Evolutionary conservation across 257 asterid species (phyloP), one percentile per base, ranked within the genome.

Genomic region (Rhazya stricta): DNA sequence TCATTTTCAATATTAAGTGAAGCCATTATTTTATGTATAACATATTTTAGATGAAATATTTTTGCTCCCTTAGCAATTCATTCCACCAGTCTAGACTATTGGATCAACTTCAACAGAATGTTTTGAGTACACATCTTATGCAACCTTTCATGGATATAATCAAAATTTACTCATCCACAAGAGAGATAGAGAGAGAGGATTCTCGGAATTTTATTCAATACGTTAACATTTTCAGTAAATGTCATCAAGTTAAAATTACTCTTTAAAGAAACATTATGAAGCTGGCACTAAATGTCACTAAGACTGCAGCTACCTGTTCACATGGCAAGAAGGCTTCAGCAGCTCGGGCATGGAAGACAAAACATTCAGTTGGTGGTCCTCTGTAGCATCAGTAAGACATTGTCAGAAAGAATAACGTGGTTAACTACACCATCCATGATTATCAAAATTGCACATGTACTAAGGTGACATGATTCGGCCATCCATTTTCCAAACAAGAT

Each of bases 351-450:
- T 94, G 99, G 81, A 79, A 92, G 81, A 92, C 61, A 78, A 92
- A 92, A 84, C 99, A 94, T 83, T 92, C 96, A 53, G 99, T 94
- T 73, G 99, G 96, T 74, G 99, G 97, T 72, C 99, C 99, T 67
- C 97, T 94, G 93, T 79, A 83, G 68, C 70, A 74, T 67, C 71
- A 83, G 71, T 39, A 78, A 67, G 67, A 78, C 21, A n/a, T 18
- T 76, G 46, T 51, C 42, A 41, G 71, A 70, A 67, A 41, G 75
- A 25, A 61, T 51, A 42, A 63, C 43, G 37, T 29, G 46, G 61
- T 46, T 30, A 32, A 23, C 50, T 25, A 69, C 25, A 46, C 19
- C 63, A 69, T n/a, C n/a, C n/a, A n/a, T n/a, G n/a, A n/a, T n/a
- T n/a, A 71, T 32, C 4, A 4, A 32, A 50, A 50, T 21, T 3